Conservation (phyloP, 371 early-diverging fungal species). For the Mucor lusitanicus region DNA sequence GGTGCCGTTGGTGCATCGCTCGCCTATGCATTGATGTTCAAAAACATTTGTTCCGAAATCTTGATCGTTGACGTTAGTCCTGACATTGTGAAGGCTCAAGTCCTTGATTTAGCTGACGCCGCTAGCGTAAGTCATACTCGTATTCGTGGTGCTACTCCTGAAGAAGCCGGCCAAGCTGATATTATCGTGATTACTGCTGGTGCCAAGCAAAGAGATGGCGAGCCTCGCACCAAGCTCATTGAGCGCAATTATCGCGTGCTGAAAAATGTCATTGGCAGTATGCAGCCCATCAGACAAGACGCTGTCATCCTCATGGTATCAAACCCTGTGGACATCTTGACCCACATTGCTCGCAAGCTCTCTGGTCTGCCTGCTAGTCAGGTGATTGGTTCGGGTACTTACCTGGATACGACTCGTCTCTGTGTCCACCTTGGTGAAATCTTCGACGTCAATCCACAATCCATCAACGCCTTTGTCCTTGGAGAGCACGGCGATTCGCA, state of each 20-base stretch:
- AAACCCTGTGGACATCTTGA: conserved; percentile 84
- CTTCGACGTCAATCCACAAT: conserved; percentile 65
- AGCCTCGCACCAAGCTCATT: conserved; percentile 75
- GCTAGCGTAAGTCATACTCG: conserved; percentile 67
- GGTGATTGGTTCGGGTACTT: conserved; percentile 89
- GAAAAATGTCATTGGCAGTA: conserved; percentile 63
- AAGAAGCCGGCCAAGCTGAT: conserved; percentile 84
- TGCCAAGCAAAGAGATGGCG: conserved; percentile 81
- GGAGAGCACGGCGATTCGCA: conserved; percentile 92
- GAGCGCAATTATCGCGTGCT: conserved; percentile 82
- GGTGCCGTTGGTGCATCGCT: conserved; percentile 84
- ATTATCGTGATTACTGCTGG: conserved; percentile 89
- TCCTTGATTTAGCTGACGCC: conserved; percentile 78
- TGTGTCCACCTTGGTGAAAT: conserved; percentile 62
- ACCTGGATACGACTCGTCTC: conserved; percentile 79
- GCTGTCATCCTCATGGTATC: conserved; percentile 79
- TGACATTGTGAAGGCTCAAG: conserved; percentile 73
- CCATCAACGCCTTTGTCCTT: conserved; percentile 81
- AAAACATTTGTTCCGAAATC: conserved; percentile 69
- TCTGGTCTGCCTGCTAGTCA: conserved; percentile 76
- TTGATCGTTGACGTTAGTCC: conserved; percentile 71
- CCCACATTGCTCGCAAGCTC: conserved; percentile 79
- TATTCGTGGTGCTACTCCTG: conserved; percentile 56
- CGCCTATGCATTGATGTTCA: conserved; percentile 73
- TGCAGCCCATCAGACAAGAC: conserved; percentile 75